A percentile compares a stretch with the other conserved stretches of the same genome.
Evolutionary conservation across 495 filamentous ascomycete species (phyloP).

Genomic region (Aspergillus sparsus): DNA sequence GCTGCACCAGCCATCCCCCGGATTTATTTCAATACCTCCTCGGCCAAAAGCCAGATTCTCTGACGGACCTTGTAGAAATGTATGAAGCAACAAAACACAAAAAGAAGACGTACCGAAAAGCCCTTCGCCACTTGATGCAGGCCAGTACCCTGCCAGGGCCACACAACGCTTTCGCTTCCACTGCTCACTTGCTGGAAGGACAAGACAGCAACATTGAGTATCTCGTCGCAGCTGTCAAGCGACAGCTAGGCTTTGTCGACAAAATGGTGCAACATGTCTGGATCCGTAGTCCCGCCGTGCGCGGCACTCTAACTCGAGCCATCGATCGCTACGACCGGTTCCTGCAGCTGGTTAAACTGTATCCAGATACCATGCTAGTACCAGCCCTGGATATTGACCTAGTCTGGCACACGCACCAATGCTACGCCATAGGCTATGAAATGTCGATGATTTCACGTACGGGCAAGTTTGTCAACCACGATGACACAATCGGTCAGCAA

Average conservation of each 20-base stretch:
- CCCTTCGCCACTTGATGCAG: neutral
- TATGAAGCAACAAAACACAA: neutral
- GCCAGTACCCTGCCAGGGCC: neutral
- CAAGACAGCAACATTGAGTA: neutral
- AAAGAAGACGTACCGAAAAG: neutral
- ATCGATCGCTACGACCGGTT: conserved; percentile 1
- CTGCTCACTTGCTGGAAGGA: neutral
- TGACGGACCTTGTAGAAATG: neutral
- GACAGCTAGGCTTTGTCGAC: conserved; percentile 8
- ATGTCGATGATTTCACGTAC: neutral
- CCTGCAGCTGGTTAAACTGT: neutral
- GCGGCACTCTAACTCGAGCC: neutral
- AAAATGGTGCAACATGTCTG: conserved; percentile 1
- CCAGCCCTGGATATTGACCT: conserved; percentile 10
- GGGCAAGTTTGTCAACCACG: conserved; percentile 4
- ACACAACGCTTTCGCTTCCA: neutral
- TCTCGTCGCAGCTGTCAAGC: neutral
- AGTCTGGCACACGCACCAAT: conserved; percentile 13
- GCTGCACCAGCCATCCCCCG: neutral
- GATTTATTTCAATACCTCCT: neutral
- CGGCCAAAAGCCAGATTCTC: neutral
- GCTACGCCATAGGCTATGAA: neutral
- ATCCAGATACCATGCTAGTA: neutral
- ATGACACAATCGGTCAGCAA: conserved; percentile 4
- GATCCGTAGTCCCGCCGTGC: conserved; percentile 8